Evolutionary conservation across 2,329 filamentous ascomycete genomes (phyloP), one percentile per base, ranked within the genome.

Genomic region (Davidsoniella virescens): DNA sequence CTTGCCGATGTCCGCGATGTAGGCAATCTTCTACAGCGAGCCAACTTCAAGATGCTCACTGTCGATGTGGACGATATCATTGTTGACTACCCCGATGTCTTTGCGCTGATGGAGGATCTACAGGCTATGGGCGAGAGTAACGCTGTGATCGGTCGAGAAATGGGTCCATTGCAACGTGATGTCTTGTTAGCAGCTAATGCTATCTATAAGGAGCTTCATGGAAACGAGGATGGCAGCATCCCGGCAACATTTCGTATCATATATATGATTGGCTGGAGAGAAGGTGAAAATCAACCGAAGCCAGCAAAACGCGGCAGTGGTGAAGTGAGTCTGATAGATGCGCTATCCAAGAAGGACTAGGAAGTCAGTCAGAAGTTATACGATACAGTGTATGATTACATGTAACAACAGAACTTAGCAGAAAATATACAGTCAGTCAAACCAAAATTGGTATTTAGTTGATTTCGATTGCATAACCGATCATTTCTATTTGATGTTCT

Each of bases 201-300:
- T 39, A 94, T 98, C 52, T 98, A 98, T 63, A 75, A 78, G 44
- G 80, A 83, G 61, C 67, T 98, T 51, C 87, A 98, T 64, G 88
- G 85, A 16, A 87, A 93, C 59, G 74, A 80, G 41, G 82, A 85
- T 58, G 83, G 76, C 17, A 76, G 69, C 1, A 72, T 92, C 54
- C 92, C 92, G 1, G 92, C 92, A 1, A 98, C 92, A 0, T 98
- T 95, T 62, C 76, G 92, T 57, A 74, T 94, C 58, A 95, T 98
- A 54, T 94, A 92, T 64, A 95, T 96, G 88, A 98, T 98, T 65
- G 92, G 92, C 0, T 98, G 92, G 92, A 93, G 90, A 62, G 84
- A 88, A 57, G 82, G 84, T 2, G 73, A 75, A 26, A 76, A 80
- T 49, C 88, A 96, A 66, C 72, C 81, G 2, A 72, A 90, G 65